Base-by-base conservation (phyloP, 129 eudicot species). In the Gnaphalium uliginosum region DNA sequence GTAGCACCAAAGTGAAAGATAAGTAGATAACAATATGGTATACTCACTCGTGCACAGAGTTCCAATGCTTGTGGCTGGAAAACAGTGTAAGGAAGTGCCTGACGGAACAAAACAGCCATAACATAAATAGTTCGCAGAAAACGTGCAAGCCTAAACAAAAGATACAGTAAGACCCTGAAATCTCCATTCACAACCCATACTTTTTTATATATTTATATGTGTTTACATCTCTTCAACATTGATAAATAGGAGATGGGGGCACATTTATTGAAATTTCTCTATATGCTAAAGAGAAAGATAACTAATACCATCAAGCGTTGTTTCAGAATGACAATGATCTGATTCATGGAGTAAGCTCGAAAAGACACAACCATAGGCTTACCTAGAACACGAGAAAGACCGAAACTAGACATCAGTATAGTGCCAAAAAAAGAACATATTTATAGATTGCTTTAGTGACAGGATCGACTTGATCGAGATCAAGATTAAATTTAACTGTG, bases 61-160 rank as follows among this genome's bases (percentile, higher is more conserved):
- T 91, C 99, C 82, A 93, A 41, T 71, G 98, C 96, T 85, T 90
- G 96, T n/a, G 96, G 92, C 83, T 93, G 96, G 81, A 93, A 93
- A 29, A 90, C 96, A 0, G 27, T 80, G 79, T 81, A 86, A 53
- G 96, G 88, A 83, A 93, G 90, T 53, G 62, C 96, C 96, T 93
- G 91, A 76, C 33, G 60, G 4, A 90, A 61, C 27, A 68, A 76
- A n/a, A 69, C 56, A 26, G 25, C 1, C 73, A 64, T 14, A 8
- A 54, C n/a, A 37, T 64, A 35, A 37, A 4, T 3, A 69, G 48
- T 24, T 63, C 32, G 46, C 23, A 72, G 68, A 64, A 79, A 79
- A 53, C 19, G 21, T 4, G 23, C 25, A 27, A 63, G 27, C 35
- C 4, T 24, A 25, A 56, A 58, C 39, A 30, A 29, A 71, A 53